These are phyloP conservation scores for Macadamia integrifolia DNA, from an alignment of 164 flowering plant genomes.

Conservation along the genomic window DNA sequence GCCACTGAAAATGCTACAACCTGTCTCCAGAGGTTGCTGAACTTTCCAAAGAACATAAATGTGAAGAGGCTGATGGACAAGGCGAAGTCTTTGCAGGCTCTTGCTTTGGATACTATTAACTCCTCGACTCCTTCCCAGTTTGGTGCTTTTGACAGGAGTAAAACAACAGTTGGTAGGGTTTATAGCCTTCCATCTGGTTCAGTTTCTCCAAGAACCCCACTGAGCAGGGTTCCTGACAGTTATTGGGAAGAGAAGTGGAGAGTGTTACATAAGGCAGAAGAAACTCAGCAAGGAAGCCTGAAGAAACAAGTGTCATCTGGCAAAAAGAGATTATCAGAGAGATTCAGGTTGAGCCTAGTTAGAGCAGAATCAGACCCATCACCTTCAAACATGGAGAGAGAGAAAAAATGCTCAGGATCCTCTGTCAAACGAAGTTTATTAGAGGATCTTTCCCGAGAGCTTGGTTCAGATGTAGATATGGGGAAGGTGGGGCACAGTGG, in stretches of 20 bases:
- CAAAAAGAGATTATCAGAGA: constrained; percentile 52
- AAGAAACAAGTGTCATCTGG: constrained; percentile 25
- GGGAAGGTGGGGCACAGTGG: constrained; percentile 24
- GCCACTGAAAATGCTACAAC: constrained; percentile 85
- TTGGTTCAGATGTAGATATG: constrained; percentile 46
- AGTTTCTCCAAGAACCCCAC: constrained; percentile 48
- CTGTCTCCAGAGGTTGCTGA: constrained; percentile 79
- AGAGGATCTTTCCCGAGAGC: constrained; percentile 60
- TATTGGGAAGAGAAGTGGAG: constrained; percentile 99
- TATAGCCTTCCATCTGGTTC: constrained; percentile 50
- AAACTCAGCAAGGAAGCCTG: constrained; percentile 29
- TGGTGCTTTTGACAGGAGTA: constrained; percentile 26
- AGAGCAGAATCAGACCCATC: constrained; percentile 75
- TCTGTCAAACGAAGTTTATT: constrained; percentile 69
- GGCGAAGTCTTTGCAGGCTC: constrained; percentile 67
- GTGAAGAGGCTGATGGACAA: constrained; percentile 58
- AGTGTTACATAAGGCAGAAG: constrained; percentile 66
- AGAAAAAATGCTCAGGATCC: constrained; percentile 25
- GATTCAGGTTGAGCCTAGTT: constrained; percentile 37
- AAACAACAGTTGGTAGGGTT: constrained; percentile 36
- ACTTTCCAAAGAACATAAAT: constrained; percentile 59
- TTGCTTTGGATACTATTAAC: constrained; percentile 47
- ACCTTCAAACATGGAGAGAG: constrained; percentile 24
- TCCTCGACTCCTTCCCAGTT: constrained; percentile 18
- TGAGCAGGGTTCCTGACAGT: constrained; percentile 58